Conservation (phyloP, 345 rosid genomes). For the Syzygium grande region DNA sequence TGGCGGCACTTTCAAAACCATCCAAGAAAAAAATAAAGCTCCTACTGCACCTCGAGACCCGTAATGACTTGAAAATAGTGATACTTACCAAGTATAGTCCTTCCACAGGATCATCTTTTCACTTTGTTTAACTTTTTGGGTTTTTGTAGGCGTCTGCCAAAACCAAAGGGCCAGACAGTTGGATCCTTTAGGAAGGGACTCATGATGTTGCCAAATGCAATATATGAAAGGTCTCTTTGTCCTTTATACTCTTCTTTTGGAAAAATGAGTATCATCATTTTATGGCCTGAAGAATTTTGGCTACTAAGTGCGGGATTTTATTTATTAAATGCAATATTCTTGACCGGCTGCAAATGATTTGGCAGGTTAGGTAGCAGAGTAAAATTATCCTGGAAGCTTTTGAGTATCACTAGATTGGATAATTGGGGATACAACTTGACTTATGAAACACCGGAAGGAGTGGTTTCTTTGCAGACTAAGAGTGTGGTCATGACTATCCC, state of each 20-base stretch:
- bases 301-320: not conserved
- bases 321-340: not conserved
- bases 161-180: slow-evolving; percentile 92
- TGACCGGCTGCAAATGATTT: not conserved
- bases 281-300: not conserved
- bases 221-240: slow-evolving; percentile 52
- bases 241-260: not conserved
- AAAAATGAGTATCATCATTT: not conserved
- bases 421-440: slow-evolving; percentile 52
- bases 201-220: slow-evolving; percentile 77
- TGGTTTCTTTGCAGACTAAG: slow-evolving; percentile 57
- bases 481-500: slow-evolving; percentile 82
- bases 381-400: slow-evolving; percentile 82
- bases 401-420: slow-evolving; percentile 52
- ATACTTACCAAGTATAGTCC: not conserved
- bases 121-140: not conserved
- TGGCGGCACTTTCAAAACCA: slow-evolving; percentile 75
- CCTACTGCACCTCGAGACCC: slow-evolving; percentile 67
- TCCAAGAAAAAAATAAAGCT: slow-evolving; percentile 63
- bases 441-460: slow-evolving; percentile 87
- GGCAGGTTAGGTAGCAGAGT: slow-evolving; percentile 77
- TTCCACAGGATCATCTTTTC: not conserved
- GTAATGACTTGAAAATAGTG: slow-evolving; percentile 32
- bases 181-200: slow-evolving; percentile 94
- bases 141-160: slow-evolving; percentile 61